Conservation (phyloP, 768 basidiomycete genomes). For the Cystofilobasidium ferigula region DNA sequence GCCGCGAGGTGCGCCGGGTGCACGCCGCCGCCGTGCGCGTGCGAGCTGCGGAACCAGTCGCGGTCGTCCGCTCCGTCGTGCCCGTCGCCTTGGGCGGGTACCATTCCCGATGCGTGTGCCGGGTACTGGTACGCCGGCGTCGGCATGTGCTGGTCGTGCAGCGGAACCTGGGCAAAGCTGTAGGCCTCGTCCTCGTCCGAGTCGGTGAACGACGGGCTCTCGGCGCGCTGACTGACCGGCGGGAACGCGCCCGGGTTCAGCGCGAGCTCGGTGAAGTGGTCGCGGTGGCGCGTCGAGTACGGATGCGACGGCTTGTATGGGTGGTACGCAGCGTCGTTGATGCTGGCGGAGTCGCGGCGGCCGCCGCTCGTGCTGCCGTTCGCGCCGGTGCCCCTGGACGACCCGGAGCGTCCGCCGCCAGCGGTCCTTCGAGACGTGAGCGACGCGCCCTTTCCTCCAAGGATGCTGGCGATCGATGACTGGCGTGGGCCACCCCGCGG, state of each 20-base stretch:
- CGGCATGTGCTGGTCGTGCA: neutral
- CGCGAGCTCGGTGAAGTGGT: neutral
- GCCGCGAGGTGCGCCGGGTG: neutral
- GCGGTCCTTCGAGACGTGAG: no score
- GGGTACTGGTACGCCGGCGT: neutral
- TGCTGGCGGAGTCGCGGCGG: no score
- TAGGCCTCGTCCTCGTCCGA: constrained; percentile 1
- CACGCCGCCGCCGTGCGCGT: no score
- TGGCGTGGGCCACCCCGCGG: no score
- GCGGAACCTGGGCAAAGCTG: neutral
- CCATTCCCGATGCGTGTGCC: neutral
- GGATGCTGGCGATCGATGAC: no score
- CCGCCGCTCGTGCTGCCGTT: neutral
- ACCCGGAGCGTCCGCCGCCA: neutral
- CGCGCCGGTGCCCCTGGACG: neutral
- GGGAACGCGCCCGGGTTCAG: no score
- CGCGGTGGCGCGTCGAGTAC: neutral
- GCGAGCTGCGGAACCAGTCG: neutral
- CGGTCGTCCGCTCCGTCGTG: neutral
- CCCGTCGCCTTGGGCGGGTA: neutral
- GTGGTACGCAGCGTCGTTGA: neutral
- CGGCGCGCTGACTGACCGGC: no score
- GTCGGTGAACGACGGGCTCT: neutral
- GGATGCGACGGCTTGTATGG: neutral
- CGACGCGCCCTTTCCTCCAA: no score